phyloP scores from a whole-genome alignment of 2,329 filamentous ascomycete species.

The Cylindrodendrum hubeiense region DNA sequence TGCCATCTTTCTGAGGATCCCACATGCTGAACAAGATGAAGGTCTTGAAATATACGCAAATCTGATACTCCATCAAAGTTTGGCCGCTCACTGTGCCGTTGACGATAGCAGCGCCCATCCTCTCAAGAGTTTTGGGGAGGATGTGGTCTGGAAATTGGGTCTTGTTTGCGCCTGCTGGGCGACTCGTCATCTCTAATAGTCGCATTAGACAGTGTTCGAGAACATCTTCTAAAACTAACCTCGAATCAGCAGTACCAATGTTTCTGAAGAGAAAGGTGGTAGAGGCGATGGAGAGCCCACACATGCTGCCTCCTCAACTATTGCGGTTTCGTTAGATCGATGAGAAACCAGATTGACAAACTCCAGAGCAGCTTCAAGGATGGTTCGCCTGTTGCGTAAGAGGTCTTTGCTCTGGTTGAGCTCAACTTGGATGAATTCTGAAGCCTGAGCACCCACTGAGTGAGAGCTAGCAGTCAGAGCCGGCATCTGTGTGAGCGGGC shows the following conservation, averaged over 20 bases:
- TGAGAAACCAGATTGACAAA: constrained; percentile 15
- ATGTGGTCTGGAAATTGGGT: constrained; percentile 12
- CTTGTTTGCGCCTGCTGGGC: not conserved
- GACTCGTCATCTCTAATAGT: not conserved
- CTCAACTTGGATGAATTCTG: constrained; percentile 14
- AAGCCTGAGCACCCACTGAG: constrained; percentile 7
- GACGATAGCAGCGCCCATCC: constrained; percentile 8
- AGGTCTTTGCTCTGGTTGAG: constrained; percentile 4
- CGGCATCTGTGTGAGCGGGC: not conserved
- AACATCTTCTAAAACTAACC: not conserved
- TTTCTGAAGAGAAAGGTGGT: constrained; percentile 7
- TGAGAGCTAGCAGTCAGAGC: not conserved
- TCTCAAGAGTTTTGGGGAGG: constrained; percentile 5
- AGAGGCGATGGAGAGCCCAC: not conserved
- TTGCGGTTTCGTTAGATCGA: not conserved
- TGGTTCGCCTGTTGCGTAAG: constrained; percentile 1
- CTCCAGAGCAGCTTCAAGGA: constrained; percentile 8
- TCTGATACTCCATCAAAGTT: constrained; percentile 1
- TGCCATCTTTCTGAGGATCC: not conserved
- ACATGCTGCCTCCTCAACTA: not conserved
- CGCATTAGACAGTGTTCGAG: not conserved
- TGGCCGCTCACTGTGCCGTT: constrained; percentile 6
- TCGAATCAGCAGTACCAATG: constrained; percentile 2
- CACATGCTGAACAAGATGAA: constrained; percentile 12
- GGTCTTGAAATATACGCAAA: constrained; percentile 8